phyloP scores from a whole-genome alignment of 208 protist genomes.

The Trypanosoma grayi region DNA sequence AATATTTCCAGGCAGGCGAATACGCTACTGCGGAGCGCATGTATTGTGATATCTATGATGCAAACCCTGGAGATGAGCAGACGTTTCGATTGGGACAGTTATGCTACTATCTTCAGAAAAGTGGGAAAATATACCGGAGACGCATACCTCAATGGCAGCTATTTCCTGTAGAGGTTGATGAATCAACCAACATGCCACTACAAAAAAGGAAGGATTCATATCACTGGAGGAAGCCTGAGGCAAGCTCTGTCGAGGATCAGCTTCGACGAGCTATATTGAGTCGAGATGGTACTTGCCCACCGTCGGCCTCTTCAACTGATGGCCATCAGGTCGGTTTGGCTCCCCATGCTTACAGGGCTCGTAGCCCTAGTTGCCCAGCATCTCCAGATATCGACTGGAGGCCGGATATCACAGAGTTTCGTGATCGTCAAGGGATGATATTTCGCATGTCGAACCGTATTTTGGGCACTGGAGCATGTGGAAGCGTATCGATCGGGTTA shows the following conservation, averaged over 20 bases:
- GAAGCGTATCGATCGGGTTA: slow-evolving; percentile 66
- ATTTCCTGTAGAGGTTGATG: slow-evolving; percentile 21
- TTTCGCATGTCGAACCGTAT: slow-evolving; percentile 46
- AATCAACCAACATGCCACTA: background rate
- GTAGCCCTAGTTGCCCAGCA: background rate
- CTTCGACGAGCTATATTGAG: slow-evolving; percentile 22
- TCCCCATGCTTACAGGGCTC: background rate
- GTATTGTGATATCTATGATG: slow-evolving; percentile 8
- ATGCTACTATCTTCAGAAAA: slow-evolving; percentile 21
- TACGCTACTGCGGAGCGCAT: slow-evolving; percentile 14
- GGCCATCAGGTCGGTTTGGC: background rate
- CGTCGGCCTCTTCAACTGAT: background rate
- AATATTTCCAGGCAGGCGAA: slow-evolving; percentile 7
- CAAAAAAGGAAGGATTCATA: slow-evolving; percentile 5
- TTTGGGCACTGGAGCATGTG: slow-evolving; percentile 45
- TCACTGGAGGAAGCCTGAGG: slow-evolving; percentile 22
- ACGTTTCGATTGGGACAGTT: slow-evolving; percentile 19
- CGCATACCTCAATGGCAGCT: slow-evolving; percentile 29
- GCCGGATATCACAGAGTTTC: slow-evolving; percentile 24
- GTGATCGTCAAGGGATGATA: slow-evolving; percentile 34
- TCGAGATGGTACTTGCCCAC: background rate
- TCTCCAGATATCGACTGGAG: background rate
- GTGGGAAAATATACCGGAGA: slow-evolving; percentile 5
- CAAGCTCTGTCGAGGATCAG: slow-evolving; percentile 24
- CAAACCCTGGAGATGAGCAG: slow-evolving; percentile 11